Percentiles rank a stretch among this genome's conserved stretches.
Evolutionary conservation across 768 basidiomycete genomes (phyloP).

Genomic region (Neoboletus brunneissimus): DNA sequence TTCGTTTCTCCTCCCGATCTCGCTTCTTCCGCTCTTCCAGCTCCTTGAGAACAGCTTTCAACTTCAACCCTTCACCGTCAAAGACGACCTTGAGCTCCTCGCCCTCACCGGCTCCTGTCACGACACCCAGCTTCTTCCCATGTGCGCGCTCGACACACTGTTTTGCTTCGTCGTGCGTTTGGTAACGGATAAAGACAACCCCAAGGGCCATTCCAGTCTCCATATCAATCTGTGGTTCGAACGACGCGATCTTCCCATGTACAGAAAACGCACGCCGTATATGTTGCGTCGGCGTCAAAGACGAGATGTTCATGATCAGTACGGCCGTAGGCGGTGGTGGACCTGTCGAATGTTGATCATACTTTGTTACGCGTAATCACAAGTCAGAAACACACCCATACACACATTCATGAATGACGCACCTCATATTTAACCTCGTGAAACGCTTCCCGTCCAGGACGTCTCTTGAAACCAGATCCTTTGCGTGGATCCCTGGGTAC

Average conservation of each 20-base stretch:
- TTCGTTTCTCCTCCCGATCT: slow-evolving; percentile 48
- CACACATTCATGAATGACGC: slow-evolving; percentile 16
- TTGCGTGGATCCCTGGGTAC: slow-evolving; percentile 55
- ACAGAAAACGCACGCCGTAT: slow-evolving; percentile 64
- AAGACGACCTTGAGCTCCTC: slow-evolving; percentile 73
- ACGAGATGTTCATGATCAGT: slow-evolving; percentile 67
- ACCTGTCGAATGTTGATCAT: slow-evolving; percentile 69
- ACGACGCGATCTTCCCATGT: slow-evolving; percentile 60
- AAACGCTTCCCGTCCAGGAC: slow-evolving; percentile 40
- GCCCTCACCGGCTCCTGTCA: slow-evolving; percentile 41
- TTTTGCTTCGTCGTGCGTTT: slow-evolving; percentile 63
- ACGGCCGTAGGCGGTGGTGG: slow-evolving; percentile 74
- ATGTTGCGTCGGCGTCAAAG: slow-evolving; percentile 62
- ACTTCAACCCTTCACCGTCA: slow-evolving; percentile 68
- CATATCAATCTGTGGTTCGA: slow-evolving; percentile 78
- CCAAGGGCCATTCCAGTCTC: slow-evolving; percentile 82
- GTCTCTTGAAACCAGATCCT: slow-evolving; percentile 34
- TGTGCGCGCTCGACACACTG: slow-evolving; percentile 64
- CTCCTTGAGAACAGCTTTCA: slow-evolving; percentile 66
- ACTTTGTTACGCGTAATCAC: slow-evolving; percentile 40
- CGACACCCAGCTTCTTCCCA: slow-evolving; percentile 56
- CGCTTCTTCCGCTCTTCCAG: slow-evolving; percentile 50
- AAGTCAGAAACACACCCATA: slow-evolving; percentile 3
- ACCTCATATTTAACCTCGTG: slow-evolving; percentile 57
- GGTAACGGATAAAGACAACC: slow-evolving; percentile 71